Evolutionary conservation across 129 eudicot genomes (phyloP), one percentile per base, ranked within the genome.

Genomic region (Helianthus annuus): DNA sequence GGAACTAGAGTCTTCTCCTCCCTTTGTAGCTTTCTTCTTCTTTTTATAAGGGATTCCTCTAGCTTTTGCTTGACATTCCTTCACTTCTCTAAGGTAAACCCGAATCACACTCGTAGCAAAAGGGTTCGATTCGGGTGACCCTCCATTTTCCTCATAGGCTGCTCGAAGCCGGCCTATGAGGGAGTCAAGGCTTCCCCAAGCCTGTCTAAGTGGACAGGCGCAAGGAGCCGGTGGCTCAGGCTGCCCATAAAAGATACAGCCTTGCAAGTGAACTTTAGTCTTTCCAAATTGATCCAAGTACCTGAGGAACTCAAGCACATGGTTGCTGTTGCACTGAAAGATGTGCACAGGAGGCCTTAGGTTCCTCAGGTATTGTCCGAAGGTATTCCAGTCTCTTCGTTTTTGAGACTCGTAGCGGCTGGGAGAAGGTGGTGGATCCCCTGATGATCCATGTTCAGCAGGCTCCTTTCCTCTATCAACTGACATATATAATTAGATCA

Each of bases 151-250:
- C 65, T 88, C 95, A n/a, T 80, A 85, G 63, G 95, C 95, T 0
- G 95, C 90, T 10, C 90, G 81, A 6, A 88, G 95, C 2, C 95
- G 63, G 34, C 95, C 90, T 54, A 88, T 85, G 59, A 88, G 86
- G 2, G 95, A 85, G 17, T 88, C 90, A 8, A 88, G 88, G 72
- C 95, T 88, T 24, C 94, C 94, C 94, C 94, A 88, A 6, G 94
- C 94, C 72, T 88, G 95, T 34, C 84, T 75, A 15, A 85, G 81
- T 0, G 90, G 95, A 54, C 95, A 85, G 53, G 81, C 49, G 44
- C 95, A 88, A 19, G 95, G 90, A 6, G 90, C 90, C 0, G 95
- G 88, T 10, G 95, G 95, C 70, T 88, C 90, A 4, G 90, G 90
- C 73, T 82, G 90, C 17, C 95, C 95, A 49, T 80, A 85, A 54